These are phyloP conservation scores for Allium fistulosum DNA, from an alignment of 106 monocot genomes.

Conservation along the genomic window DNA sequence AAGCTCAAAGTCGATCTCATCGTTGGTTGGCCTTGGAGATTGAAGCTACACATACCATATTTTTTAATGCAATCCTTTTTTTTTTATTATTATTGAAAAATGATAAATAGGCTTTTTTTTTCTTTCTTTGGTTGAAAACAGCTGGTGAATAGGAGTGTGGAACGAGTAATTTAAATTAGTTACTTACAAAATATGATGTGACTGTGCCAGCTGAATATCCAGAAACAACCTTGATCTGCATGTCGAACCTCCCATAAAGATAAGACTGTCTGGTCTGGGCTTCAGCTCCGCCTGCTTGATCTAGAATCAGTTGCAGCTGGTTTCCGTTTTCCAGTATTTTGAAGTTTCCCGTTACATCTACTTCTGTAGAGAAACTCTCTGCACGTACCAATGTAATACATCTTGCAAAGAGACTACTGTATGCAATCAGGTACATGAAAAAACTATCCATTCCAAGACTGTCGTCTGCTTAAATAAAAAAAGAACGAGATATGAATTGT, in stretches of 20 bases:
- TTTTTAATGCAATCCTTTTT: too few relatives aligned
- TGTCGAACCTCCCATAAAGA: slow-evolving; percentile 7
- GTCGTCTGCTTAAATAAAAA: too few relatives aligned
- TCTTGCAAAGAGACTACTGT: too few relatives aligned
- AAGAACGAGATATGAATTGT: too few relatives aligned
- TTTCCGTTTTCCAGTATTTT: not conserved
- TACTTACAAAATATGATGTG: slow-evolving; percentile 5
- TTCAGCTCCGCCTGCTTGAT: not conserved
- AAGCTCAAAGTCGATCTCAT: slow-evolving; percentile 35
- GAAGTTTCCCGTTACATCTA: not conserved
- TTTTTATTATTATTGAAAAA: too few relatives aligned
- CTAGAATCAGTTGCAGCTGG: slow-evolving; percentile 3
- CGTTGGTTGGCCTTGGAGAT: slow-evolving; percentile 3
- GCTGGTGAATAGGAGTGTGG: not conserved
- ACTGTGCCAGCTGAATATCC: slow-evolving; percentile 2
- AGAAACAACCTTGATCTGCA: slow-evolving; percentile 3
- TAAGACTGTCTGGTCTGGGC: slow-evolving; percentile 1
- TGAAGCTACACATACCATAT: slow-evolving; percentile 1
- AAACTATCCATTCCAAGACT: too few relatives aligned
- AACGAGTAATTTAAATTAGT: not conserved
- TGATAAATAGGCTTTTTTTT: not conserved
- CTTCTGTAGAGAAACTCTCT: slow-evolving; percentile 5
- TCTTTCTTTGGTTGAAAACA: not conserved
- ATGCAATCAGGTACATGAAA: too few relatives aligned
- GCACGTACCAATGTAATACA: not conserved